These are phyloP conservation scores for Boletus reticuloceps DNA, from an alignment of 768 basidiomycete genomes.

Conservation along the genomic window DNA sequence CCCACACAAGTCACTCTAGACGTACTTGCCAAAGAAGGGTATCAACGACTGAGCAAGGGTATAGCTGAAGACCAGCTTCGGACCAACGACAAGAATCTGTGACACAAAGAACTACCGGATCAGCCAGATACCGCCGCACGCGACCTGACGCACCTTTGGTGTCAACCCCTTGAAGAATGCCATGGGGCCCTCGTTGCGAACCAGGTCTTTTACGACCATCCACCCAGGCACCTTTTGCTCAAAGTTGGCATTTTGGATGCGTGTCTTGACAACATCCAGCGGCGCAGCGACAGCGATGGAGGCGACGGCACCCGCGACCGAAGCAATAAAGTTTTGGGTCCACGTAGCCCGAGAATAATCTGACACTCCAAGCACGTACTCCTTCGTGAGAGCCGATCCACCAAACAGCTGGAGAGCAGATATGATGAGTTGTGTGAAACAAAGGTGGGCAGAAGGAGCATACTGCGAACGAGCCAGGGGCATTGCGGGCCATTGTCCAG, in stretches of 20 bases:
- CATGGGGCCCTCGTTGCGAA: conserved; percentile 77
- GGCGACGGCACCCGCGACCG: conserved; percentile 89
- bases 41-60: conserved; percentile 96
- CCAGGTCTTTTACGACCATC: conserved; percentile 78
- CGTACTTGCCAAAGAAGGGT: conserved; percentile 86
- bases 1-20: conserved; percentile 36
- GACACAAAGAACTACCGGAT: conserved; percentile 11
- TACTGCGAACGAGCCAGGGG: conserved; percentile 93
- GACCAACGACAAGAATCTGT: conserved; percentile 92
- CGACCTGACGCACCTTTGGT: conserved; percentile 67
- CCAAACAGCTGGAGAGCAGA: conserved; percentile 80
- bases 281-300: conserved; percentile 96
- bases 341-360: conserved; percentile 97
- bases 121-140: neutral
- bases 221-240: conserved; percentile 78
- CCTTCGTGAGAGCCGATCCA: conserved; percentile 92
- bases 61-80: conserved; percentile 97
- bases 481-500: conserved; percentile 98
- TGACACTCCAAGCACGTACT: conserved; percentile 81
- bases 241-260: conserved; percentile 98
- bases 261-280: conserved; percentile 93
- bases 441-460: conserved; percentile 28
- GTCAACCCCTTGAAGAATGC: conserved; percentile 98
- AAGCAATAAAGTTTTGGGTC: conserved; percentile 96
- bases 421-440: neutral